Percentiles rank a stretch among this genome's conserved stretches.
phyloP scores from a whole-genome alignment of 495 filamentous ascomycete species.

The Annulohypoxylon moriforme region DNA sequence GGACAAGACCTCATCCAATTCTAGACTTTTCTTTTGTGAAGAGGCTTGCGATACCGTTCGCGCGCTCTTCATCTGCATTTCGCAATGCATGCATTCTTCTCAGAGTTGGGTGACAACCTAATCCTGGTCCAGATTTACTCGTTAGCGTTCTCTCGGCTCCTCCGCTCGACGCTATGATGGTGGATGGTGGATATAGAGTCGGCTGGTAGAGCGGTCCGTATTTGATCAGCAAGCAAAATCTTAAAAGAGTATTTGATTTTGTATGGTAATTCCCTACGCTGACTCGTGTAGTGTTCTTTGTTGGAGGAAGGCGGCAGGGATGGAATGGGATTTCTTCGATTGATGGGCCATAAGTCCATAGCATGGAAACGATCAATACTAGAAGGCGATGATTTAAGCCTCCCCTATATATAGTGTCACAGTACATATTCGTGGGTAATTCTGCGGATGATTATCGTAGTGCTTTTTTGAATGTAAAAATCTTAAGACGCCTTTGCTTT shows the following conservation, averaged over 20 bases:
- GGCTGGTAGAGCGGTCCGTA: slow-evolving; percentile 11
- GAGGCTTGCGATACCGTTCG: slow-evolving; percentile 24
- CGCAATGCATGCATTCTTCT: slow-evolving; percentile 29
- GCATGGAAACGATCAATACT: slow-evolving; percentile 29
- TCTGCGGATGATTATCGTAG: slow-evolving; percentile 9
- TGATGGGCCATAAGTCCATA: slow-evolving; percentile 32
- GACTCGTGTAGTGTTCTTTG: slow-evolving; percentile 21
- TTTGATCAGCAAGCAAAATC: slow-evolving; percentile 31
- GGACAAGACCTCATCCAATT: slow-evolving; percentile 92
- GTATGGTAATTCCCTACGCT: slow-evolving; percentile 5
- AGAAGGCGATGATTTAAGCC: slow-evolving; percentile 24
- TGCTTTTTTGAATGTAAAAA: slow-evolving; percentile 14
- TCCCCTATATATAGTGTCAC: background rate
- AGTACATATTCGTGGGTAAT: background rate
- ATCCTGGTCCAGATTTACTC: slow-evolving; percentile 29
- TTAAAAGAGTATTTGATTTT: slow-evolving; percentile 18
- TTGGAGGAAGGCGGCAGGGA: slow-evolving; percentile 2
- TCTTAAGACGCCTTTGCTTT: slow-evolving; percentile 12
- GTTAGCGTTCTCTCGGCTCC: slow-evolving; percentile 16
- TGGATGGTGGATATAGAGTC: slow-evolving; percentile 25
- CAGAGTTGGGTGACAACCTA: slow-evolving; percentile 35
- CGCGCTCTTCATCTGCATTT: slow-evolving; percentile 20
- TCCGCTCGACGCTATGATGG: slow-evolving; percentile 14
- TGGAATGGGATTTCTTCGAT: slow-evolving; percentile 19
- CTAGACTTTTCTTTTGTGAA: slow-evolving; percentile 55